phyloP scores from a whole-genome alignment of 2,329 filamentous ascomycete genomes.

The Cordyceps javanica region DNA sequence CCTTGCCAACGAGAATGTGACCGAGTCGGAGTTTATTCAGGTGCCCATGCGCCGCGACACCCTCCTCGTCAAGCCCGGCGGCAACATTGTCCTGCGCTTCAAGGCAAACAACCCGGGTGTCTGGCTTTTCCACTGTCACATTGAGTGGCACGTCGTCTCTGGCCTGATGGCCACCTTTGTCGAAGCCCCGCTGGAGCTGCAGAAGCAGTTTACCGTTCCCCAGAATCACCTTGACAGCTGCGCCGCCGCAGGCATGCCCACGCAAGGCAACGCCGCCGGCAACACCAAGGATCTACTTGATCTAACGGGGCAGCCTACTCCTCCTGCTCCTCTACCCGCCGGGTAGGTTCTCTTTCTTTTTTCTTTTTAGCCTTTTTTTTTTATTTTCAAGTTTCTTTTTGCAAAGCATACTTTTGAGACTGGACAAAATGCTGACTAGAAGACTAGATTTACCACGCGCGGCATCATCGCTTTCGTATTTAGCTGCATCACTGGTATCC shows the following conservation, averaged over 20 bases:
- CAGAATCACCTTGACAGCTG: conserved; percentile 53
- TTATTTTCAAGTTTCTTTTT: too few species aligned
- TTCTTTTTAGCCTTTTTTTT: too few species aligned
- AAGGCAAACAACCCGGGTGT: conserved; percentile 61
- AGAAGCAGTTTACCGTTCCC: conserved; percentile 55
- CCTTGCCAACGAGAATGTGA: conserved; percentile 42
- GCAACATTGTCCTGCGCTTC: conserved; percentile 65
- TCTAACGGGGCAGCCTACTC: conserved; percentile 52
- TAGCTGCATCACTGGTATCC: conserved; percentile 59
- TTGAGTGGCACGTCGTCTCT: conserved; percentile 68
- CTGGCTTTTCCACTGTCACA: conserved; percentile 75
- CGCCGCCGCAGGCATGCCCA: conserved; percentile 41
- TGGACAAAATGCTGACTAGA: conserved; percentile 3
- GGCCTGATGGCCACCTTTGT: conserved; percentile 62
- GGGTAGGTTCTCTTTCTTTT: conserved; percentile 53
- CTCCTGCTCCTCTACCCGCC: conserved; percentile 50
- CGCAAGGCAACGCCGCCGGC: conserved; percentile 66
- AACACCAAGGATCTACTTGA: conserved; percentile 61
- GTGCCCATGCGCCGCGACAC: conserved; percentile 65
- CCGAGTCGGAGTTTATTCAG: conserved; percentile 41
- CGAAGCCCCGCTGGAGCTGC: conserved; percentile 57
- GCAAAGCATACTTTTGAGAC: neutral
- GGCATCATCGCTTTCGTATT: conserved; percentile 73
- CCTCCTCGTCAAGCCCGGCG: conserved; percentile 56
- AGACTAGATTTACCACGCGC: conserved; percentile 53